These are phyloP conservation scores for Xylariaceae sp. DNA, from an alignment of 2,329 filamentous ascomycete species.

Conservation along the genomic window DNA sequence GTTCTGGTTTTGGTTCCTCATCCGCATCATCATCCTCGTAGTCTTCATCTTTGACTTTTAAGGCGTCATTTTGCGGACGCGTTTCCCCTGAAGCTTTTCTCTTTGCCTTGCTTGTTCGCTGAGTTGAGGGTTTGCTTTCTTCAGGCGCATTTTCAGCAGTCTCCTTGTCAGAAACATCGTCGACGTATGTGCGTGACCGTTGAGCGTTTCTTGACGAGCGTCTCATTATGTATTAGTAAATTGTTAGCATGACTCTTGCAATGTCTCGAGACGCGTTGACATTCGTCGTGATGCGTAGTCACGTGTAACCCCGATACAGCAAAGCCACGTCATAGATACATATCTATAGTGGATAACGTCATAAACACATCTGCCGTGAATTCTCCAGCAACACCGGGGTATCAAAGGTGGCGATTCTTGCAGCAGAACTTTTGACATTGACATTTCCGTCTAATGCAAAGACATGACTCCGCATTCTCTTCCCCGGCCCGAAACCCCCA, in stretches of 20 bases:
- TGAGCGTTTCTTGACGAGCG: constrained; percentile 24
- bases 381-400: no score
- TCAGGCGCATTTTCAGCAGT: neutral
- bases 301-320: constrained; percentile 7
- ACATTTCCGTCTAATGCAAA: no score
- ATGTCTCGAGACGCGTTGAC: neutral
- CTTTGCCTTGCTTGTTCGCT: neutral
- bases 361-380: neutral
- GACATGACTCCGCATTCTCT: no score
- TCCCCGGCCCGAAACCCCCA: no score
- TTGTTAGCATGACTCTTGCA: neutral
- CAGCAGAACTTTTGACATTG: no score
- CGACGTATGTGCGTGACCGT: constrained; percentile 2
- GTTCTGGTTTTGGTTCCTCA: constrained; percentile 7
- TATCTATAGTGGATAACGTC: neutral
- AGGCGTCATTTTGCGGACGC: constrained; percentile 13
- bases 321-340: neutral
- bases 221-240: constrained; percentile 24
- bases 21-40: constrained; percentile 2
- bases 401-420: no score
- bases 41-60: constrained; percentile 17
- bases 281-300: constrained; percentile 12
- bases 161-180: neutral
- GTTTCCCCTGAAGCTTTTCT: neutral
- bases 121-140: neutral